phyloP scores from a whole-genome alignment of 2,329 filamentous ascomycete species.

The Cladosporium sp. region DNA sequence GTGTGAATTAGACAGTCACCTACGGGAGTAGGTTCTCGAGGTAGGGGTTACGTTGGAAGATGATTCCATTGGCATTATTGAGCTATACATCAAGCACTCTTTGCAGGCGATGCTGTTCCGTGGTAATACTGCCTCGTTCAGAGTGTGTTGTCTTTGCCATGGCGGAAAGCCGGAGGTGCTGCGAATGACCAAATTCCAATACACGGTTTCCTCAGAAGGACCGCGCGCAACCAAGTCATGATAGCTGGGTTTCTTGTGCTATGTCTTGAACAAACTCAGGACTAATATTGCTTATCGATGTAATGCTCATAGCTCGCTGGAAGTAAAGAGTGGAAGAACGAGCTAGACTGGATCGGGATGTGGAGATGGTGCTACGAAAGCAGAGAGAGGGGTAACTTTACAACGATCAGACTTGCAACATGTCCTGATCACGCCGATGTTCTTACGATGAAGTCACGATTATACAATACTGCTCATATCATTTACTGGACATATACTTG shows the following conservation, averaged over 20 bases:
- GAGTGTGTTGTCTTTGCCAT: too few relatives aligned
- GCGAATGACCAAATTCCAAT: neutral
- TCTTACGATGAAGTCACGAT: neutral
- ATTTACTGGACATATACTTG: neutral
- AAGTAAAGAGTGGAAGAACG: neutral
- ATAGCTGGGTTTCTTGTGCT: neutral
- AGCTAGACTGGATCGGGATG: neutral
- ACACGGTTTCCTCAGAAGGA: neutral
- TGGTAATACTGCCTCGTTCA: neutral
- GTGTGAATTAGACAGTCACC: neutral
- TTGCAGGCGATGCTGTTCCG: too few relatives aligned
- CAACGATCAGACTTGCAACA: neutral
- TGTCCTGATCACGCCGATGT: neutral
- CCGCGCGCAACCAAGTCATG: neutral
- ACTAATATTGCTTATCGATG: neutral
- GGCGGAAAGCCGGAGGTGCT: too few relatives aligned
- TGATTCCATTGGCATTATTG: neutral
- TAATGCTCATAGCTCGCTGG: neutral
- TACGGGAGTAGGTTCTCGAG: too few relatives aligned
- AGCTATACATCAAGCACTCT: too few relatives aligned
- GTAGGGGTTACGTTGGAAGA: neutral
- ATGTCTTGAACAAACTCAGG: neutral
- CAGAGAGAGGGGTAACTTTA: neutral
- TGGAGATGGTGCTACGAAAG: neutral
- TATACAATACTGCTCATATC: neutral